These are phyloP conservation scores for Penicillium janthinellum DNA, from an alignment of 2,329 filamentous ascomycete species.

Conservation along the genomic window DNA sequence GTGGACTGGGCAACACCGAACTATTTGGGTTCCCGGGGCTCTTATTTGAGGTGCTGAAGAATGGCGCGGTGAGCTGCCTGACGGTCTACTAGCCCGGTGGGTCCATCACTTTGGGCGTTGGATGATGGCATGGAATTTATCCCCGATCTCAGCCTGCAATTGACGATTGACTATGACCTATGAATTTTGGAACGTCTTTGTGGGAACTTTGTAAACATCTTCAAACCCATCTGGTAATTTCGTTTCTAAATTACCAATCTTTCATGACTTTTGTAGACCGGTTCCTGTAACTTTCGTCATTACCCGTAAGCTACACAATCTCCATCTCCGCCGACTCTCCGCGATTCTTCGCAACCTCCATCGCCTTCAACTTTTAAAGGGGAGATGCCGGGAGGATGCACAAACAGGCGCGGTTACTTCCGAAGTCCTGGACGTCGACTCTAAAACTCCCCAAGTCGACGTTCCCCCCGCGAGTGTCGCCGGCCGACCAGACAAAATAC, in stretches of 20 bases:
- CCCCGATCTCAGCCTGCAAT: background rate
- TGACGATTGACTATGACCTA: slow-evolving; percentile 8
- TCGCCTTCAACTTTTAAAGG: background rate
- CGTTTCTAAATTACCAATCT: background rate
- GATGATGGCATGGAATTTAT: background rate
- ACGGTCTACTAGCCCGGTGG: slow-evolving; percentile 71
- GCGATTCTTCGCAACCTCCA: slow-evolving; percentile 2
- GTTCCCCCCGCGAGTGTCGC: slow-evolving; percentile 59
- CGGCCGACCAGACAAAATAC: slow-evolving; percentile 56
- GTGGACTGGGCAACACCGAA: slow-evolving; percentile 72
- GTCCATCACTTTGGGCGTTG: background rate
- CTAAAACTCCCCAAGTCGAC: slow-evolving; percentile 73
- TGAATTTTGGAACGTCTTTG: background rate
- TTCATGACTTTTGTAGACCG: background rate
- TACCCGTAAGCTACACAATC: background rate
- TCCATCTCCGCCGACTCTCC: background rate
- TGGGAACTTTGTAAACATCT: slow-evolving; percentile 10
- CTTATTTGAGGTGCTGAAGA: slow-evolving; percentile 94
- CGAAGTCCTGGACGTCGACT: slow-evolving; percentile 69
- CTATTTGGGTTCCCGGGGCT: slow-evolving; percentile 91
- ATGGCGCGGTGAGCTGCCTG: slow-evolving; percentile 82
- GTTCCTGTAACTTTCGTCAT: background rate
- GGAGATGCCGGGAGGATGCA: slow-evolving; percentile 39
- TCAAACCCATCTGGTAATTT: background rate
- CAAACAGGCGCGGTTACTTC: slow-evolving; percentile 39